Base-by-base conservation (phyloP, 805 yeast genomes). In the Danielia reshetovae region DNA sequence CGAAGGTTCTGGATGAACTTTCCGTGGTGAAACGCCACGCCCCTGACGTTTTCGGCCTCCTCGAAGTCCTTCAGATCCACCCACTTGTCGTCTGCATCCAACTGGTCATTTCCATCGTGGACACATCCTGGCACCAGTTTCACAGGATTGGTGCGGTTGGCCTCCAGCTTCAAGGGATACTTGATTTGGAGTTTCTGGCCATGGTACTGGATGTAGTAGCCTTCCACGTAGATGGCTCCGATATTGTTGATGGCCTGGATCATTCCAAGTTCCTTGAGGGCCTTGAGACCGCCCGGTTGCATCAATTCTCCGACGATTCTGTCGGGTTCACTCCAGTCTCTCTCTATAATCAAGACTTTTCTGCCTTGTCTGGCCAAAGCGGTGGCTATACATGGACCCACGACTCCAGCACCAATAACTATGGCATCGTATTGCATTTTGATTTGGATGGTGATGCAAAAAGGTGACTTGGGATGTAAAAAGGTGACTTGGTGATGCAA, bases 381-480 rank as follows among this genome's bases (percentile, higher is more conserved):
- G 1, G 88, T 83, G 28, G 97, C 97, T 13, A 90, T 71, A 36
- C 90, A 81, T 2, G 98, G 96, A 1, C 99, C 98, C 16, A 87
- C 81, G 14, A 90, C 95, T 36, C 98, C 98, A n/a, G 97, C 97
- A n/a, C 98, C 98, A 25, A 93, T 79, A 17, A 93, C 83, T 27
- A 90, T 79, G 32, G 81, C 90, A 54, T 93, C 98, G 60, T 77
- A 87, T 10, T 15, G 11, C 6, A n/a, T n/a, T n/a, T n/a, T n/a
- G n/a, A n/a, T n/a, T n/a, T n/a, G n/a, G n/a, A n/a, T n/a, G n/a
- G n/a, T n/a, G n/a, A n/a, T n/a, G n/a, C n/a, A n/a, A n/a, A n/a
- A n/a, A n/a, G n/a, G n/a, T n/a, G n/a, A n/a, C n/a, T n/a, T n/a
- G n/a, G n/a, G n/a, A n/a, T n/a, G n/a, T n/a, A n/a, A n/a, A n/a